A percentile compares a stretch with the other conserved stretches of the same genome.
Evolutionary conservation across 1,139 yeast genomes (phyloP).

Genomic region (Suhomyces ambrosiae): DNA sequence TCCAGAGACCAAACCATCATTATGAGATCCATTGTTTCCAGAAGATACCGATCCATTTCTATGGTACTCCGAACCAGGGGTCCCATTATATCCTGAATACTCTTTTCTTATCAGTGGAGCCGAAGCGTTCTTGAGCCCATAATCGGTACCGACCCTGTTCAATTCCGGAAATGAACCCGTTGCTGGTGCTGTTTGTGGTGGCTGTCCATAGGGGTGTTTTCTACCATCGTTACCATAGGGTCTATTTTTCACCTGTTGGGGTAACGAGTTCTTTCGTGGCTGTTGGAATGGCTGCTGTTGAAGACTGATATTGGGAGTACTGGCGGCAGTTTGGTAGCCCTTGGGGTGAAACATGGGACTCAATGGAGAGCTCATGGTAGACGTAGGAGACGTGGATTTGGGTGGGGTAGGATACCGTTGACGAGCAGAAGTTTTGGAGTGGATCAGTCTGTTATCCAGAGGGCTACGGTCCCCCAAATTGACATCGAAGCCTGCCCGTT

Average conservation of each 20-base stretch:
- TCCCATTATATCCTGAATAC: not conserved
- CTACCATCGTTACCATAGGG: conserved; percentile 5
- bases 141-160: not conserved
- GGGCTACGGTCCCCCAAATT: conserved; percentile 21
- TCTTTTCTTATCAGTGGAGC: not conserved
- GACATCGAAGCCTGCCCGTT: conserved; percentile 67
- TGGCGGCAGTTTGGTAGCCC: conserved; percentile 12
- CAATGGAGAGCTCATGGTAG: conserved; percentile 13
- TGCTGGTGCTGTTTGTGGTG: conserved; percentile 9
- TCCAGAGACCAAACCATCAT: too few relatives aligned
- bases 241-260: conserved; percentile 6
- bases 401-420: conserved; percentile 14
- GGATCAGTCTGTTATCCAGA: conserved; percentile 16
- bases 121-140: not conserved
- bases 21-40: not conserved
- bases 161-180: conserved; percentile 6
- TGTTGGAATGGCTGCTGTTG: conserved; percentile 9
- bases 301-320: conserved; percentile 11
- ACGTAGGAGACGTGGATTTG: conserved; percentile 15
- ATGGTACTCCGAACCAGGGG: not conserved
- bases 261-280: conserved; percentile 9
- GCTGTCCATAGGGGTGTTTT: conserved; percentile 7
- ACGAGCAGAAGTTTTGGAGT: conserved; percentile 8
- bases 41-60: not conserved
- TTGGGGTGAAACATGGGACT: conserved; percentile 11